phyloP scores from a whole-genome alignment of 192 early-diverging fungal genomes.

The Kickxella alabastrina region DNA sequence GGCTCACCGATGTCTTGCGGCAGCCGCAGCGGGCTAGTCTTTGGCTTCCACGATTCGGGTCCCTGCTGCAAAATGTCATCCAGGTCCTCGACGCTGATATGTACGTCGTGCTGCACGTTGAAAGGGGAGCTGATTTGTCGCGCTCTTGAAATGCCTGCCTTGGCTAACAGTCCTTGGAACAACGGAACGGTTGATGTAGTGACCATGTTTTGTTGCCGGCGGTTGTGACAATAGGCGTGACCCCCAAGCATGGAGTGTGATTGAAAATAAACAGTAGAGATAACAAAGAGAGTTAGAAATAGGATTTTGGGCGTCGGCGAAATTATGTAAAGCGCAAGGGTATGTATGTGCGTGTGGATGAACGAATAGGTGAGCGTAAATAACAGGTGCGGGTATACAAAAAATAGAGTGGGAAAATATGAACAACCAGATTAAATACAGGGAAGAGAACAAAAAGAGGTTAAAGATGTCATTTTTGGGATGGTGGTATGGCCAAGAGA shows the following conservation, averaged over 20 bases:
- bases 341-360: slow-evolving; percentile 1
- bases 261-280: too few species aligned
- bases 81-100: slow-evolving; percentile 53
- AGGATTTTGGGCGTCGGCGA: too few species aligned
- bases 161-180: slow-evolving; percentile 44
- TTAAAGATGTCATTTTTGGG: too few species aligned
- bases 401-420: neutral
- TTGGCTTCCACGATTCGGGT: slow-evolving; percentile 38
- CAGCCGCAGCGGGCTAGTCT: slow-evolving; percentile 34
- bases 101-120: slow-evolving; percentile 51
- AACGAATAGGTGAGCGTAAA: neutral
- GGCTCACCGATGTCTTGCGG: slow-evolving; percentile 4
- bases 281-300: too few species aligned
- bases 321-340: too few species aligned
- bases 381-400: too few species aligned
- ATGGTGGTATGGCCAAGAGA: too few species aligned
- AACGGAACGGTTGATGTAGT: slow-evolving; percentile 30
- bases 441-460: neutral
- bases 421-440: neutral
- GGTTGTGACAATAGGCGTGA: neutral
- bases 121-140: slow-evolving; percentile 50
- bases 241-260: neutral
- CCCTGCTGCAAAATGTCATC: slow-evolving; percentile 49
- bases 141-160: slow-evolving; percentile 37
- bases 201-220: slow-evolving; percentile 16